Conservation (phyloP, 345 rosid genomes). For the Syzygium grande region DNA sequence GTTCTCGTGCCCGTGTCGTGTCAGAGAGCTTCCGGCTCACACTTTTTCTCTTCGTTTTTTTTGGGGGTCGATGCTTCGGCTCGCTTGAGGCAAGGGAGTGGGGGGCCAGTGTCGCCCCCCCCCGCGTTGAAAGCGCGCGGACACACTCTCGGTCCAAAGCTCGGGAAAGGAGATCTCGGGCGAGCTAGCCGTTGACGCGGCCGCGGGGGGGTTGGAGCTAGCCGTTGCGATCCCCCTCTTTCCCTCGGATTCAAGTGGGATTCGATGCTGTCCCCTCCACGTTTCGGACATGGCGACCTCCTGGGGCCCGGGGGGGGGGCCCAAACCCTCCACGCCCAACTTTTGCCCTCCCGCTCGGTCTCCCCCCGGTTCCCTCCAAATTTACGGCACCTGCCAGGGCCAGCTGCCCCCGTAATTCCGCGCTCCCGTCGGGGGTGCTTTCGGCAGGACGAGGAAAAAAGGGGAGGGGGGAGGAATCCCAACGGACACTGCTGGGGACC, state of each 20-base stretch:
- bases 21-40: too few relatives aligned
- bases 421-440: neutral
- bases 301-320: too few relatives aligned
- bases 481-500: neutral
- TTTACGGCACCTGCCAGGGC: fast-evolving
- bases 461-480: neutral
- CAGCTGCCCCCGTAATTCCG: neutral
- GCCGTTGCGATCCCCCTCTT: neutral
- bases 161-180: neutral
- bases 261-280: neutral
- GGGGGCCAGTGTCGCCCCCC: neutral
- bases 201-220: neutral
- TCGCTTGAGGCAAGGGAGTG: too few relatives aligned
- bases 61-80: too few relatives aligned
- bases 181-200: neutral
- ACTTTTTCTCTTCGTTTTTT: too few relatives aligned
- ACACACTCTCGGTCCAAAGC: neutral
- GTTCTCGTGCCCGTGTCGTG: too few relatives aligned
- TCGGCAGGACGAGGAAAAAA: neutral
- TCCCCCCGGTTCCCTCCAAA: neutral
- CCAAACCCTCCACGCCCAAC: neutral
- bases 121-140: neutral
- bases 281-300: neutral
- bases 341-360: neutral
- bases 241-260: neutral